Percentiles rank a stretch among this genome's conserved stretches.
These are phyloP conservation scores for Chytriomyces confervae DNA, from an alignment of 192 early-diverging fungal species.

Conservation along the genomic window DNA sequence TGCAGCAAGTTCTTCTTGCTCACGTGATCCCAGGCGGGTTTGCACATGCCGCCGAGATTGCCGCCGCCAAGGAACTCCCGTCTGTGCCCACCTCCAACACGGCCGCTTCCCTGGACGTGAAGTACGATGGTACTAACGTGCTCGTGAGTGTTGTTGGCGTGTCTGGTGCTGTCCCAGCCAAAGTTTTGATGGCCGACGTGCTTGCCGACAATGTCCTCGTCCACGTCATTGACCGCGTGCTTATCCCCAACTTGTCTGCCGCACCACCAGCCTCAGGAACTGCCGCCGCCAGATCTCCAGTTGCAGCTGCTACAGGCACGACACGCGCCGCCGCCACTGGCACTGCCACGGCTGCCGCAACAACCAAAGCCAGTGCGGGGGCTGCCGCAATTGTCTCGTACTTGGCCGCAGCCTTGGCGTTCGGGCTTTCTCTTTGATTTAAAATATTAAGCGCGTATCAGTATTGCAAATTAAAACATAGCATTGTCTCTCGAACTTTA, in stretches of 20 bases:
- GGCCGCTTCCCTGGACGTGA: slow-evolving; percentile 7
- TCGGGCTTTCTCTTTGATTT: no score
- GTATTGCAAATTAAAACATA: no score
- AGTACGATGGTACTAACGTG: slow-evolving; percentile 33
- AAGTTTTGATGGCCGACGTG: slow-evolving; percentile 47
- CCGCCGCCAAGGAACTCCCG: slow-evolving; percentile 15
- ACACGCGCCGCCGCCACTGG: not conserved
- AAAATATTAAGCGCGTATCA: no score
- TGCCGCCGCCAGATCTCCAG: no score
- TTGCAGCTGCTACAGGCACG: no score
- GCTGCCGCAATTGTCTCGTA: no score
- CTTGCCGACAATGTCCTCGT: slow-evolving; percentile 44
- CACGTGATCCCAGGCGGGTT: slow-evolving; percentile 47
- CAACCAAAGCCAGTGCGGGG: no score
- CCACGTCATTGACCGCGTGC: slow-evolving; percentile 57
- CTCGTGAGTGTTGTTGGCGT: slow-evolving; percentile 40
- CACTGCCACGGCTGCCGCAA: not conserved
- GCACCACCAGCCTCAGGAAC: not conserved
- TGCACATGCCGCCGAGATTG: slow-evolving; percentile 44
- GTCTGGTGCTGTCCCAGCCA: slow-evolving; percentile 38
- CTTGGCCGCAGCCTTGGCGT: no score
- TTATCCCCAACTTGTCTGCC: slow-evolving; percentile 39
- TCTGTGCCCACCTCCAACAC: slow-evolving; percentile 5
- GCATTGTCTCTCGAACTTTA: no score
- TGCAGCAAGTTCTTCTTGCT: slow-evolving; percentile 39